phyloP scores from a whole-genome alignment of 768 basidiomycete genomes.

The Hirschioporus abietinus region DNA sequence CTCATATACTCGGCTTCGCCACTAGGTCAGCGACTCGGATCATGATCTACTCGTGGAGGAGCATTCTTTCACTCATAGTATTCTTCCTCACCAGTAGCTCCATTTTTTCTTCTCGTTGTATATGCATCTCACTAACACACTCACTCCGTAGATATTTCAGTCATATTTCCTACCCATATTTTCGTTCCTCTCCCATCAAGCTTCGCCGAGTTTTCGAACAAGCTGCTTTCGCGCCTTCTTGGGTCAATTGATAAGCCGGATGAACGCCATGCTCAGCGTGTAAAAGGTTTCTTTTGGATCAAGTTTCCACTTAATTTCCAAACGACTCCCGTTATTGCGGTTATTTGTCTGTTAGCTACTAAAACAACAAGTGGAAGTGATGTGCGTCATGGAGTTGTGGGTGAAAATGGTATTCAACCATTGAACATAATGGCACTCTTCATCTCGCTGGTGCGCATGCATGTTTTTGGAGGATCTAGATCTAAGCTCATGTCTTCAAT shows the following conservation, averaged over 20 bases:
- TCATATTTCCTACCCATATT: slow-evolving; percentile 20
- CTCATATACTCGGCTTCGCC: neutral
- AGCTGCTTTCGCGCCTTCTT: slow-evolving; percentile 9
- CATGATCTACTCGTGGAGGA: neutral
- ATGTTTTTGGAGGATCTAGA: no score
- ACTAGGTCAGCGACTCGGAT: neutral
- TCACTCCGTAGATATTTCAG: slow-evolving; percentile 17
- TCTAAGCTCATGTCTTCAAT: no score
- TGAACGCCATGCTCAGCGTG: neutral
- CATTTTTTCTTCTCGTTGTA: neutral
- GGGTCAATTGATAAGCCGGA: slow-evolving; percentile 1
- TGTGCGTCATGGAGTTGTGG: slow-evolving; percentile 75
- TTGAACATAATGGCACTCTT: slow-evolving; percentile 94
- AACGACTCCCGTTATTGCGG: slow-evolving; percentile 25
- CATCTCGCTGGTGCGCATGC: slow-evolving; percentile 60
- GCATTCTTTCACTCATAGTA: slow-evolving; percentile 20
- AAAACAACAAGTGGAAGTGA: slow-evolving; percentile 23
- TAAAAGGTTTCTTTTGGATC: slow-evolving; percentile 4
- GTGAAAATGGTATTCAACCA: slow-evolving; percentile 73
- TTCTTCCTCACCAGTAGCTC: slow-evolving; percentile 20
- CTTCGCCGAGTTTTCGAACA: slow-evolving; percentile 1
- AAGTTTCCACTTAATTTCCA: slow-evolving; percentile 25
- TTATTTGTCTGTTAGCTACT: slow-evolving; percentile 24
- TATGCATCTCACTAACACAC: slow-evolving; percentile 1
- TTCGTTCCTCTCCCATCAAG: slow-evolving; percentile 13